phyloP scores from a whole-genome alignment of 306 rosid genomes.

The Oemleria cerasiformis region DNA sequence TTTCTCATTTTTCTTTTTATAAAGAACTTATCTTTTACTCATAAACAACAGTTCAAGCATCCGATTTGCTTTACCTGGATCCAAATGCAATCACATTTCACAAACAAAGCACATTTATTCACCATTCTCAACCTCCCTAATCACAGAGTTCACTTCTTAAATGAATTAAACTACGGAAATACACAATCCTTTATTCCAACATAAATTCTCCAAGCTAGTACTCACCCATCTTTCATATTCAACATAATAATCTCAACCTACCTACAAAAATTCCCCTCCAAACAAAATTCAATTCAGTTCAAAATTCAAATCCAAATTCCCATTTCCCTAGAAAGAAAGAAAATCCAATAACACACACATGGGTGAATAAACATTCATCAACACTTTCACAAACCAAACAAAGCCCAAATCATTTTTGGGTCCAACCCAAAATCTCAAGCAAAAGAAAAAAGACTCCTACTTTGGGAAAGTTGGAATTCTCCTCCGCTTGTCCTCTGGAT shows the following conservation, averaged over 20 bases:
- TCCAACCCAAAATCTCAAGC: neutral
- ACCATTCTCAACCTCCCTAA: neutral
- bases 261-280: neutral
- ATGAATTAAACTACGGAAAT: neutral
- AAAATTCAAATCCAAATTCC: neutral
- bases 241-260: neutral
- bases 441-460: constrained; percentile 21
- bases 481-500: constrained; percentile 68
- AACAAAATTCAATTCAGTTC: neutral
- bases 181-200: neutral
- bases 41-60: neutral
- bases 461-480: constrained; percentile 46
- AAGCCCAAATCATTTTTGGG: constrained; percentile 2
- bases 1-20: neutral
- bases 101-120: constrained; percentile 7
- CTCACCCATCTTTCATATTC: neutral
- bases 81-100: constrained; percentile 17
- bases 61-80: neutral
- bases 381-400: constrained; percentile 1
- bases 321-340: neutral
- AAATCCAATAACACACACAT: neutral
- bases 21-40: neutral
- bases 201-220: neutral
- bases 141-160: neutral
- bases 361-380: neutral